These are phyloP conservation scores for Plasmodium coatneyi DNA, from an alignment of 169 alveolate genomes.

Conservation along the genomic window DNA sequence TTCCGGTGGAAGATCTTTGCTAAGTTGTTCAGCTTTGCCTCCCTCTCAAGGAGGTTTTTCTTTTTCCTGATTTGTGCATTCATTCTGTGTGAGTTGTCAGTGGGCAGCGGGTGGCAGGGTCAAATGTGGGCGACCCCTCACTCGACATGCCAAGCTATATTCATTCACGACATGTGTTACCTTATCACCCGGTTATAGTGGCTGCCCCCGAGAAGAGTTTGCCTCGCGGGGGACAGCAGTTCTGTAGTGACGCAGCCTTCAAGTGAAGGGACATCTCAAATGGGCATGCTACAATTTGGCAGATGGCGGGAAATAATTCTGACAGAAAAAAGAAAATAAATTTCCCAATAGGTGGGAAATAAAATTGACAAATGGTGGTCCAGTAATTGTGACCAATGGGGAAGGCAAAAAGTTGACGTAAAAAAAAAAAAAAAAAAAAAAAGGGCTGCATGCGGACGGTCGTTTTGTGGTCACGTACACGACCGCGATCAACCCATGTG, in stretches of 20 bases:
- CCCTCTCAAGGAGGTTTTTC: neutral
- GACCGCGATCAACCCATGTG: neutral
- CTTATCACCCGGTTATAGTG: neutral
- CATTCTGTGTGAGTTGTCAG: neutral
- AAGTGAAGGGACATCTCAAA: neutral
- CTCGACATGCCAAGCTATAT: neutral
- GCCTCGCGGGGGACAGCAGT: neutral
- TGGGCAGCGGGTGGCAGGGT: neutral
- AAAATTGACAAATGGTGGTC: neutral
- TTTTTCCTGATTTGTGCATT: neutral
- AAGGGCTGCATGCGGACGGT: neutral
- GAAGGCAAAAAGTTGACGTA: neutral
- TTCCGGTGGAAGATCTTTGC: conserved; percentile 44
- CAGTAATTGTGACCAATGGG: neutral
- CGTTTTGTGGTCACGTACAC: neutral
- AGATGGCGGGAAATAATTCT: neutral
- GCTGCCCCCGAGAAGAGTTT: neutral
- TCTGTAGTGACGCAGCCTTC: neutral
- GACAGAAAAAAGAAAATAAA: neutral
- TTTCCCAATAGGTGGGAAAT: neutral
- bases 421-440: no score
- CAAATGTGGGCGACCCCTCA: neutral
- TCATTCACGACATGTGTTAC: neutral
- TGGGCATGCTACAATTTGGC: neutral
- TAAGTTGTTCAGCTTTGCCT: conserved; percentile 4